Evolutionary conservation across 371 early-diverging fungal genomes (phyloP), one percentile per base, ranked within the genome.

Genomic region (Actinomortierella wolfii): DNA sequence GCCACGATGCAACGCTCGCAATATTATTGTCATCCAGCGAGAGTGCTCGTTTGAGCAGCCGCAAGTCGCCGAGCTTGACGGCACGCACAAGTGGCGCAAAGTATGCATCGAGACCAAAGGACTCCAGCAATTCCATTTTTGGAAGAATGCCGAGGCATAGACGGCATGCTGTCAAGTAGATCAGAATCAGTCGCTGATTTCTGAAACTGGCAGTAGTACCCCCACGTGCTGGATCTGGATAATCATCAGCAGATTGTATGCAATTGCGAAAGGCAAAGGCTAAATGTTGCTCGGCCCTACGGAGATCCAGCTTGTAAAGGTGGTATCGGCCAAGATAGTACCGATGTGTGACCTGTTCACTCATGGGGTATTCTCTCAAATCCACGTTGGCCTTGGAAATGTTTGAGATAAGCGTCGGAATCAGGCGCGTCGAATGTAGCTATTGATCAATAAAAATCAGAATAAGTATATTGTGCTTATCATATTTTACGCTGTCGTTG

Each of bases 291-390:
- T 83, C 78, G 1, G 86, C 83, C 68, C 76, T 63, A 1, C 62
- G 48, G 5, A 67, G 55, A 34, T 66, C 55, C 34, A 56, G 74
- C 17, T 83, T 75, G 47, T 78, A 83, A 13, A 83, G 76, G 1
- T 73, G 50, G 56, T 83, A 84, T 20, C 86, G 76, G 2, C 86
- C 86, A 8, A 82, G 60, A 55, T 86, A 86, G 51, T 83, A 86
- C 6, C 77, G 79, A 47, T 84, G 80, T 0, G 84, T 81, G 5
- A 86, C 84, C 64, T 83, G 86, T 41, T 86, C 78, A 14, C 78
- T 69, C 57, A 82, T 81, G 0, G 83, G 84, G 51, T 69, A 86
- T 1, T 76, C 46, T 0, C 59, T 51, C 0, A 86, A 29, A 2
- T 78, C 57, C 1, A 81, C 76, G 4, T 74, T 78, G 3, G 81